Conservation (phyloP, 2,329 filamentous ascomycete genomes). For the Aspergillus brunneoviolaceus region DNA sequence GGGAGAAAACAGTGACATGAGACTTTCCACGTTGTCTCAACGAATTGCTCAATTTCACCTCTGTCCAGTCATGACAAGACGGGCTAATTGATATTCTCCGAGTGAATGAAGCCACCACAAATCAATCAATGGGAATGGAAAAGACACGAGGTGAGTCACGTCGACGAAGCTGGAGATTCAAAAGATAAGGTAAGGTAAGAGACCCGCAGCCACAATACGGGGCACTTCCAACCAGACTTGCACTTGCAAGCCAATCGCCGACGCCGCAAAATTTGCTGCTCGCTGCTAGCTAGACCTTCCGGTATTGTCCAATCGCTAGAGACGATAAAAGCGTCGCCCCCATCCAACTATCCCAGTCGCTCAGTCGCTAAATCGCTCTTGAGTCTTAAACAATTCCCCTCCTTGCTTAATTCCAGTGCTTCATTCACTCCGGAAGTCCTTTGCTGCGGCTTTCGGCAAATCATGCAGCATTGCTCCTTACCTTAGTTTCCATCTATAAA, state of each 20-base stretch:
- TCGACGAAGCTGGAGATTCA: neutral
- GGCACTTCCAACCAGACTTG: neutral
- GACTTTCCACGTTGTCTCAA: neutral
- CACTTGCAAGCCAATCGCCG: neutral
- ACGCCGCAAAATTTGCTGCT: neutral
- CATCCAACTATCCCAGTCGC: neutral
- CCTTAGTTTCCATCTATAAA: neutral
- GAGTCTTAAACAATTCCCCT: neutral
- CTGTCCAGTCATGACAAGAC: neutral
- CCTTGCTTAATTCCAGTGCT: neutral
- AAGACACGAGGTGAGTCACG: neutral
- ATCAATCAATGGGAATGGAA: neutral
- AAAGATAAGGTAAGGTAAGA: neutral
- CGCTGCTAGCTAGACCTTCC: neutral
- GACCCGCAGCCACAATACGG: neutral
- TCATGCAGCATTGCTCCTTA: neutral
- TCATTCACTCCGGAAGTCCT: neutral
- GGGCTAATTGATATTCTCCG: neutral
- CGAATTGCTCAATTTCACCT: neutral
- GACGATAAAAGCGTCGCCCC: neutral
- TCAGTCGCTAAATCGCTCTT: neutral
- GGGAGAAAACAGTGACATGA: neutral
- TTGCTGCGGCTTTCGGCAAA: neutral
- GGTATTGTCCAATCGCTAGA: neutral
- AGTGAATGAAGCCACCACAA: neutral